Evolutionary conservation across 1,139 yeast species (phyloP), one percentile per base, ranked within the genome.

Genomic region (Barnettozyma hawaiiensis): DNA sequence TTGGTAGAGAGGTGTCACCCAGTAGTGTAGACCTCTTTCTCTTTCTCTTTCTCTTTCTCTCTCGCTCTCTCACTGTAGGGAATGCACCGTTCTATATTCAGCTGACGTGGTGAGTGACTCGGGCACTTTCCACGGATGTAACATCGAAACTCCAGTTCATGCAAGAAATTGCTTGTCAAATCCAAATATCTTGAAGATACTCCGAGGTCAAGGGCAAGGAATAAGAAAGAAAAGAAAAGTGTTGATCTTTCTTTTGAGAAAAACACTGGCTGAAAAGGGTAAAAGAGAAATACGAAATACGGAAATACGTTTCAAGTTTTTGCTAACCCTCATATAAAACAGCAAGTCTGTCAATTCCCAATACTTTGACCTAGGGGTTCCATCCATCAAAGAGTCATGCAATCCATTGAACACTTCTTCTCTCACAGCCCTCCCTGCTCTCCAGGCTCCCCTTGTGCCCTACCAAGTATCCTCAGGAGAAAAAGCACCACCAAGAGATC

Each of bases 401-500:
- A 51, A 45, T 52, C 49, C 40, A 45, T 52, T 22, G 57, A 50
- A 42, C 41, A 42, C 39, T 47, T 50, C 45, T 49, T 50, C 39
- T 44, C 48, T 28, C 37, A 38, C 35, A 37, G 43, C 31, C 31
- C 41, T 29, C 29, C 16, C 7, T 29, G 23, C 20, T 52, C 57
- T 12, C 53, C 55, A 20, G 56, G 53, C 35, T 57, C 61, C 1
- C 62, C 62, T 2, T 57, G 60, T 5, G 51, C 51, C 39, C 46
- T 55, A 12, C 51, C 59, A 12, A 46, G 41, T 27, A 43, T 37
- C 28, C 29, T 47, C 37, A 29, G 41, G 21, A 47, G 47, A 23
- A 45, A 42, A 23, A 41, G 43, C 12, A 29, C 49, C 3, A 43
- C 39, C 33, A 37, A 40, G 29, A 39, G 43, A 15, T 37, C 53